phyloP scores from a whole-genome alignment of 345 rosid species.

The Eucalyptus marginata region DNA sequence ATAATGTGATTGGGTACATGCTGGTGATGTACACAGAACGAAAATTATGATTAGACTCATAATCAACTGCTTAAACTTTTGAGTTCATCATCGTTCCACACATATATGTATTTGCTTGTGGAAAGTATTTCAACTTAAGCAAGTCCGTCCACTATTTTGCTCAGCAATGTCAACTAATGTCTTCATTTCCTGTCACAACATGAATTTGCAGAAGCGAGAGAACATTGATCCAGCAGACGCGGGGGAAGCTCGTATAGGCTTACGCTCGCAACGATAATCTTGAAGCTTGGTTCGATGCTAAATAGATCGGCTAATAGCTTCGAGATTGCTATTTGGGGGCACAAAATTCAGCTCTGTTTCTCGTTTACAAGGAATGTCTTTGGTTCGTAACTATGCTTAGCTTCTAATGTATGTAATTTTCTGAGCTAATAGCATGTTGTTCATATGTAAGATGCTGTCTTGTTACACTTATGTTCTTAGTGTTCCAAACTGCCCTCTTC shows the following conservation, averaged over 20 bases:
- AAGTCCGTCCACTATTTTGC: not conserved
- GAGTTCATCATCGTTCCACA: not conserved
- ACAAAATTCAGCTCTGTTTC: not conserved
- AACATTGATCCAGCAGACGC: conserved; percentile 3
- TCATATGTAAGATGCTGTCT: not conserved
- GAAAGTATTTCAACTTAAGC: not conserved
- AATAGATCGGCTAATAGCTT: not conserved
- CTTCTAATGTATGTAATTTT: not conserved
- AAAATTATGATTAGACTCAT: not conserved
- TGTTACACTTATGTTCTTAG: not conserved
- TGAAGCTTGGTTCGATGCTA: not conserved
- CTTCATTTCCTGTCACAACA: not conserved
- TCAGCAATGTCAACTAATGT: not conserved
- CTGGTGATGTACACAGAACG: not conserved
- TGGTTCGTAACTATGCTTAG: not conserved
- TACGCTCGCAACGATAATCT: not conserved
- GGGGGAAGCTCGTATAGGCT: not conserved
- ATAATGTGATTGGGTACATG: not conserved
- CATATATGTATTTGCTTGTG: not conserved
- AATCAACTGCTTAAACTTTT: not conserved
- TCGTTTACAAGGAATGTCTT: not conserved
- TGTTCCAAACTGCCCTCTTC: not conserved
- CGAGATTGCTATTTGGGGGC: not conserved
- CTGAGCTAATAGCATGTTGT: not conserved
- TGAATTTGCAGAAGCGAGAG: conserved; percentile 22